Evolutionary conservation across 2,329 filamentous ascomycete species (phyloP).

Genomic region (Cladosporium austrohemisphaericum): DNA sequence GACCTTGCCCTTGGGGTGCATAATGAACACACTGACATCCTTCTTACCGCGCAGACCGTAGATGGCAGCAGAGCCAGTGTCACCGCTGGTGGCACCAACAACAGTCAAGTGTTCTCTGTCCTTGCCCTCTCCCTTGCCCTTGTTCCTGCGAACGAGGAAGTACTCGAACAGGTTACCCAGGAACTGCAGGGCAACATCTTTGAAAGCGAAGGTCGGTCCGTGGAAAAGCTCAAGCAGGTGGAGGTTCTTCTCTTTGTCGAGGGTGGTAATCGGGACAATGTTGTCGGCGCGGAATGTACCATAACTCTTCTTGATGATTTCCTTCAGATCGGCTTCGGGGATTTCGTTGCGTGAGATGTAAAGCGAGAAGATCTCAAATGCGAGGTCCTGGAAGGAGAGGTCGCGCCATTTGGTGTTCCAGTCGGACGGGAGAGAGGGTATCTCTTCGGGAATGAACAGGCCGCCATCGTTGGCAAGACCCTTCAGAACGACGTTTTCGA

Average conservation of each 20-base stretch:
- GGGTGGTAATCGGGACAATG: slow-evolving; percentile 73
- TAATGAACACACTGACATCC: slow-evolving; percentile 93
- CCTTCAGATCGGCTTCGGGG: slow-evolving; percentile 71
- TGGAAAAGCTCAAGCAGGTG: slow-evolving; percentile 94
- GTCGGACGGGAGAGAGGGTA: slow-evolving; percentile 61
- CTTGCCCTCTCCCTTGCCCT: slow-evolving; percentile 59
- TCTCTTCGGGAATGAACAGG: slow-evolving; percentile 81
- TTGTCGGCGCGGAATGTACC: slow-evolving; percentile 79
- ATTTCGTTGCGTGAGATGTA: slow-evolving; percentile 86
- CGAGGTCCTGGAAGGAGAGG: slow-evolving; percentile 75
- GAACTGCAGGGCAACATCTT: slow-evolving; percentile 90
- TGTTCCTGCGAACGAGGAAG: slow-evolving; percentile 71
- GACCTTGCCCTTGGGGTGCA: slow-evolving; percentile 86
- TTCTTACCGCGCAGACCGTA: slow-evolving; percentile 94
- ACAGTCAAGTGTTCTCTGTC: slow-evolving; percentile 79
- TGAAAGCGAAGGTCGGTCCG: slow-evolving; percentile 92
- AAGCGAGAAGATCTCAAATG: slow-evolving; percentile 77
- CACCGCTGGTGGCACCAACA: slow-evolving; percentile 80
- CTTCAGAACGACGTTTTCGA: slow-evolving; percentile 87
- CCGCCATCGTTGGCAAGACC: slow-evolving; percentile 83
- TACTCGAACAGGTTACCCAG: slow-evolving; percentile 95
- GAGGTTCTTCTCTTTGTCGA: slow-evolving; percentile 68
- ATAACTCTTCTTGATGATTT: slow-evolving; percentile 81
- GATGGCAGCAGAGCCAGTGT: slow-evolving; percentile 91
- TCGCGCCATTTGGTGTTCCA: slow-evolving; percentile 72